Base-by-base conservation (phyloP, 83 land plant species). In the Picea mariana region DNA sequence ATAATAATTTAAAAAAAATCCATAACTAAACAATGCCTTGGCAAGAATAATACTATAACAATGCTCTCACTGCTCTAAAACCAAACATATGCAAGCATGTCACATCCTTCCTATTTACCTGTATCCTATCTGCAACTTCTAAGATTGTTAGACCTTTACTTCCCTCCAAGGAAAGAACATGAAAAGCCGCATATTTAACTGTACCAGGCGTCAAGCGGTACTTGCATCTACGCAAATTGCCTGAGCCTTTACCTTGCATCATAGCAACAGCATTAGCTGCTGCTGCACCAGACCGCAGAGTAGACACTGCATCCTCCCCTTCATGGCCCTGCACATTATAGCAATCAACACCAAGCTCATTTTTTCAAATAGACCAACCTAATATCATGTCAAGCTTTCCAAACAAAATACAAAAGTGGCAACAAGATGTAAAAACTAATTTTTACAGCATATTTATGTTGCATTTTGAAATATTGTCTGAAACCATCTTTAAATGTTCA, bases 121-220 rank as follows among this genome's bases (percentile, higher is more conserved):
- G 97, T 83, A 98, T 96, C 82, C 85, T 91, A 52, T 94, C 96
- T 31, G 95, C 99, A 62, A 98, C 94, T 66, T 98, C 99, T 34
- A 88, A 64, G 60, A 98, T 92, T 59, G 94, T 93, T 15, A 98
- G 85, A 23, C 99, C 99, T 52, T 84, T 85, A 60, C 86, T 86
- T 23, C 99, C 99, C 82, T 96, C 99, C 79, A 98, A 89, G 60
- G 99, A 93, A 44, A 98, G 94, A 42, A 98, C 96, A 87, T 98
- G 96, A 85, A 93, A 98, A 60, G 99, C 99, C 20, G 99, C 99
- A 89, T 88, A 98, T 82, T 98, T 98, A 23, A 98, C 99, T 65
- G 99, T 98, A 83, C 99, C 99, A 77, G 99, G 99, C 23, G 99
- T 96, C 81, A 98, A 83, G 9, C 94, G 92, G 82, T 90, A 93